Evolutionary conservation across 176 grass and related monocot species (phyloP).

Genomic region (Oryza meridionalis): DNA sequence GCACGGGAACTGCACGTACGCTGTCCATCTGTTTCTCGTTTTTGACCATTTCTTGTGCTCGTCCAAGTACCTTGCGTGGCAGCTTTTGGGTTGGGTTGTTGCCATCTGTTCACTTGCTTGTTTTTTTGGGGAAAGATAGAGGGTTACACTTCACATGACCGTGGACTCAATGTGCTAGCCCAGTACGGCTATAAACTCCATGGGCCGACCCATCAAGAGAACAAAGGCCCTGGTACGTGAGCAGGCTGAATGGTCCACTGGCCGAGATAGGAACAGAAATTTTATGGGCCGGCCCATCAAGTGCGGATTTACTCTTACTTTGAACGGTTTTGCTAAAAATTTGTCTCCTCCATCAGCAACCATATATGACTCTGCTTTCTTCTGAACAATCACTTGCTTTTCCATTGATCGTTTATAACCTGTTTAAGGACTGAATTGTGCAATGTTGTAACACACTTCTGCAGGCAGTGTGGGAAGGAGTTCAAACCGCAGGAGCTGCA

Average conservation of each 20-base stretch:
- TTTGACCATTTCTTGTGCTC: slow-evolving; percentile 17
- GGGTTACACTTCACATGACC: too few relatives aligned
- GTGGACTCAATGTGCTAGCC: too few relatives aligned
- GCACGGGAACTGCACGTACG: too few relatives aligned
- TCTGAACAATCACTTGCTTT: too few relatives aligned
- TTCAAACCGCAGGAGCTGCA: slow-evolving; percentile 71
- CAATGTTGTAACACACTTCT: neutral
- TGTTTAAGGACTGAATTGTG: neutral
- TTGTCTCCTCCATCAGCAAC: too few relatives aligned
- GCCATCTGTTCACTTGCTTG: neutral
- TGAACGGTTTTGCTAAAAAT: too few relatives aligned
- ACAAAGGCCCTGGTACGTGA: too few relatives aligned
- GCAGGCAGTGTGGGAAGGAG: slow-evolving; percentile 68
- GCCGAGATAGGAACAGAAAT: neutral
- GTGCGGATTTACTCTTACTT: neutral
- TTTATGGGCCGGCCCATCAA: neutral
- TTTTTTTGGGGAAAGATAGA: too few relatives aligned
- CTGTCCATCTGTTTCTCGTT: neutral
- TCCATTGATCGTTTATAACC: neutral
- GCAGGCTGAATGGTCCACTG: too few relatives aligned
- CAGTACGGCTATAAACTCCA: too few relatives aligned
- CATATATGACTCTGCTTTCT: neutral
- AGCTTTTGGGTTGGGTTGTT: neutral
- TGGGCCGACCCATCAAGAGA: too few relatives aligned
- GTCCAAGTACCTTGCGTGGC: neutral